These are phyloP conservation scores for Monosporozyma yasuniensis DNA, from an alignment of 805 yeast genomes.

Conservation along the genomic window DNA sequence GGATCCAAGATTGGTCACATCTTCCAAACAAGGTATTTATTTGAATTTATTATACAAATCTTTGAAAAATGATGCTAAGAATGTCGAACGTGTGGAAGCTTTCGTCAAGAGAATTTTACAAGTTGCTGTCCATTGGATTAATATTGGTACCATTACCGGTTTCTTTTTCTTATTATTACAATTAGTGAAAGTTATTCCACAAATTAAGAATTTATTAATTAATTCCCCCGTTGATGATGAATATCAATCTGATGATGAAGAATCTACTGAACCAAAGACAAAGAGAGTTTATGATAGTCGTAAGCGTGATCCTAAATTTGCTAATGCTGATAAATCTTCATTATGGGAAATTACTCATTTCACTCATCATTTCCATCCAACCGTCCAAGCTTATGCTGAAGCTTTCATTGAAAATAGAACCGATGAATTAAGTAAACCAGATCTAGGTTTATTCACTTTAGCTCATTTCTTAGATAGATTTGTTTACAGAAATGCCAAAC, in stretches of 20 bases:
- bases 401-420: conserved; percentile 42
- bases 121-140: conserved; percentile 75
- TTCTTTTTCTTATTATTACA: conserved; percentile 67
- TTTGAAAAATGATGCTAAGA: conserved; percentile 56
- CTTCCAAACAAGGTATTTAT: conserved; percentile 90
- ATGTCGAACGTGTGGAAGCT: conserved; percentile 61
- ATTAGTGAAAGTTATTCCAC: conserved; percentile 55
- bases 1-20: conserved; percentile 72
- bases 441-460: conserved; percentile 77
- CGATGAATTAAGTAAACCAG: conserved; percentile 64
- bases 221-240: conserved; percentile 47
- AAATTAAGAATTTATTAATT: conserved; percentile 51
- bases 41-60: conserved; percentile 80
- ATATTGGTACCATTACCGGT: conserved; percentile 81
- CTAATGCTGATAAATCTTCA: conserved; percentile 75
- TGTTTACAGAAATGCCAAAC: conserved; percentile 87
- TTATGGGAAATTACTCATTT: conserved; percentile 81
- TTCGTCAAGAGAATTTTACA: conserved; percentile 87
- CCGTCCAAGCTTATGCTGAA: conserved; percentile 72
- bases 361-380: conserved; percentile 82
- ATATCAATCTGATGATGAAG: conserved; percentile 40
- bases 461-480: conserved; percentile 90
- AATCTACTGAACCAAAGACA: conserved; percentile 27
- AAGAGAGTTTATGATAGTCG: conserved; percentile 57
- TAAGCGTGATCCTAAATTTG: conserved; percentile 85